Evolutionary conservation across 192 early-diverging fungal genomes (phyloP), one percentile per base, ranked within the genome.

Genomic region (Coemansia pectinata): DNA sequence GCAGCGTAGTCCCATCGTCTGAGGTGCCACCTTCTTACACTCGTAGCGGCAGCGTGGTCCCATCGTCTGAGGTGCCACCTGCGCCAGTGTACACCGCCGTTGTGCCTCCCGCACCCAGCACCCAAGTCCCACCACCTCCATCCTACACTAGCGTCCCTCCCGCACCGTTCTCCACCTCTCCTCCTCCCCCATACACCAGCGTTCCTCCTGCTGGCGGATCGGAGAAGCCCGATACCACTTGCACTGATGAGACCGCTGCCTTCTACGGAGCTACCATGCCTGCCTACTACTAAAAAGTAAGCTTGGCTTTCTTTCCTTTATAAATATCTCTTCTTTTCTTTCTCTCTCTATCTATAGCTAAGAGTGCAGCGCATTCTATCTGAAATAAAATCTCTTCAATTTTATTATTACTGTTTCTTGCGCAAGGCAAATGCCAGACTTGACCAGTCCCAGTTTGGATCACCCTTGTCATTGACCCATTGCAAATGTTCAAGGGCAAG

Each of bases 391-490:
- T 36, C 17, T 2, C 36, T 17, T 41, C n/a, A 27, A 23, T 39
- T 62, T 34, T 34, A 14, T 47, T 38, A 10, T 23, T 39, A 34
- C 25, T 67, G 8, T 34, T 64, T 39, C 55, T 79, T 79, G 62
- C 77, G 74, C 23, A 74, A 58, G 5, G 77, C 77, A 63, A 53
- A 76, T 5, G 72, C 71, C 11, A 76, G 66, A 12, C 68, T 69
- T 0, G 62, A 57, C 77, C 82, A 79, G 67, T 84, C 77, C 82
- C 82, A 84, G 59, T 65, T 50, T 3, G 67, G 39, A 34, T 67
- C 60, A 11, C 77, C 77, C 14, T 78, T 79, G 47, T 68, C 69
- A 23, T 70, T 53, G 25, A 84, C 71, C 67, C 74, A 79, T 5
- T 76, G 65, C 25, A 84, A 61, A 44, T 84, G 77, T 36, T 74